Evolutionary conservation across 371 early-diverging fungal species (phyloP).

Genomic region (Blakeslea trispora): DNA sequence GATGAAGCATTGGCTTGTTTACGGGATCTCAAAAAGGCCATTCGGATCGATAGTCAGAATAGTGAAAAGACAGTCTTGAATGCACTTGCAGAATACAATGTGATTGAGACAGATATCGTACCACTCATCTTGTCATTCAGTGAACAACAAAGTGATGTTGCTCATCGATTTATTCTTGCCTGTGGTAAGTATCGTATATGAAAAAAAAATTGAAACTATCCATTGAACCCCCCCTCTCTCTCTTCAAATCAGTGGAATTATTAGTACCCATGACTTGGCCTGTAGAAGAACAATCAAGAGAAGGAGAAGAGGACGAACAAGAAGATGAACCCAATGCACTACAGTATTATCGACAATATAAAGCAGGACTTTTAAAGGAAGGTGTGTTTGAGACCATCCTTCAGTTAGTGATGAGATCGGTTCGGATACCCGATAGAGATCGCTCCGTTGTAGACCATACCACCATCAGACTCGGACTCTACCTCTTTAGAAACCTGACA

Average conservation of each 20-base stretch:
- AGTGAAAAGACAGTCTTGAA: conserved; percentile 63
- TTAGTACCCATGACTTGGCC: conserved; percentile 79
- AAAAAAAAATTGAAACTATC: no score
- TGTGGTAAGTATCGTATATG: conserved; percentile 42
- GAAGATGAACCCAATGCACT: conserved; percentile 55
- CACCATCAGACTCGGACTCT: conserved; percentile 73
- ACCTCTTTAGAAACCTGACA: conserved; percentile 79
- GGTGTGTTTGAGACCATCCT: conserved; percentile 55
- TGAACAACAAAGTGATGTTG: conserved; percentile 38
- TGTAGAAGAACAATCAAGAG: conserved; percentile 27
- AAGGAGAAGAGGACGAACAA: conserved; percentile 44
- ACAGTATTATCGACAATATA: conserved; percentile 65
- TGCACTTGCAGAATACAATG: conserved; percentile 71
- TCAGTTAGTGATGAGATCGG: conserved; percentile 48
- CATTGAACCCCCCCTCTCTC: no score
- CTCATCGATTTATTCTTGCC: conserved; percentile 57
- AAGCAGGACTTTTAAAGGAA: conserved; percentile 63
- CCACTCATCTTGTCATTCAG: conserved; percentile 71
- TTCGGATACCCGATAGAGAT: conserved; percentile 55
- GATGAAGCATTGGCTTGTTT: conserved; percentile 71
- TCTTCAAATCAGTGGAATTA: conserved; percentile 72
- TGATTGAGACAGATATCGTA: conserved; percentile 75
- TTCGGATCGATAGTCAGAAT: conserved; percentile 70
- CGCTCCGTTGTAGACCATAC: conserved; percentile 69
- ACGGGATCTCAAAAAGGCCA: conserved; percentile 61